Conservation (phyloP, 305 asterid species). For the Solanum hybrid region DNA sequence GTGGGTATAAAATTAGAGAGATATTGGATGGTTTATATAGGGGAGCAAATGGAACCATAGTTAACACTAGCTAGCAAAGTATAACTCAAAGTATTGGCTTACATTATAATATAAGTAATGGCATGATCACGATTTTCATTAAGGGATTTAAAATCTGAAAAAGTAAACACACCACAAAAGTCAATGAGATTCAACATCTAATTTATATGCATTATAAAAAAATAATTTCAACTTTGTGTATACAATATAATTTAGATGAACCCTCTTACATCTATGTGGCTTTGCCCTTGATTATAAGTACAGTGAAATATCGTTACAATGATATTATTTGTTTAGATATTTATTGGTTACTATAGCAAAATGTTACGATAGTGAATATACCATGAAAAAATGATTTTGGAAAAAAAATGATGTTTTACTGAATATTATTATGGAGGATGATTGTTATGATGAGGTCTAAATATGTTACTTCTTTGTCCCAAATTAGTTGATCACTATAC, state of each 20-base stretch:
- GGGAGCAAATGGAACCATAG: neutral
- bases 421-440: neutral
- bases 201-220: neutral
- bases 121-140: neutral
- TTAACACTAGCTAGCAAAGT: neutral
- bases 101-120: neutral
- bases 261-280: neutral
- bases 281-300: neutral
- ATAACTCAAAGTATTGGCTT: neutral
- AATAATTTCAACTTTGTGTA: neutral
- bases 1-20: neutral
- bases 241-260: neutral
- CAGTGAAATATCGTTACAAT: neutral
- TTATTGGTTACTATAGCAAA: neutral
- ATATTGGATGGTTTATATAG: constrained; percentile 4
- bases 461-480: neutral
- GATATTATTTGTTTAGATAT: neutral
- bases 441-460: neutral
- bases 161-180: neutral
- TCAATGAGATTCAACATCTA: neutral
- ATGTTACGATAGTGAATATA: neutral
- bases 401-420: neutral
- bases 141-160: neutral
- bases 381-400: neutral
- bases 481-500: neutral